Evolutionary conservation across 331 rosid genomes (phyloP), one percentile per base, ranked within the genome.

Genomic region (Quercus lobata): DNA sequence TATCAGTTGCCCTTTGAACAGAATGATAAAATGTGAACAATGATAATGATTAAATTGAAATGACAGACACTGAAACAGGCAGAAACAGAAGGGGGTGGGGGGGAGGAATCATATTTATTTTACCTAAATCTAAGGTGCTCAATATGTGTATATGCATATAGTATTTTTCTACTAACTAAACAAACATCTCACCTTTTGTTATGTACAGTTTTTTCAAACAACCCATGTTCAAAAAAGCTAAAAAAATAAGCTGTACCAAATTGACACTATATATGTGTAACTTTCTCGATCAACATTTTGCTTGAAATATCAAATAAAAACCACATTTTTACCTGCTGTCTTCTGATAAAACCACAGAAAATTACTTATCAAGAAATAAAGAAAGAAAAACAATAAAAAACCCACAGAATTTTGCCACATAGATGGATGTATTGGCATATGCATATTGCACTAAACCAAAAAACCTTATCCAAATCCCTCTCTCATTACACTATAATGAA

Each of bases 1-100:
- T 94, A 68, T 91, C 93, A 46, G 65, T 44, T 46, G 98, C 92
- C 81, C 97, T 91, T 84, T 17, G 70, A 25, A 82, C 53, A 79
- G 56, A 57, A 37, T 8, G 34, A 65, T 15, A 30, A 58, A 53
- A 12, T 44, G 17, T 35, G 58, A 27, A 41, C 57, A 8, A 34
- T 4, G 3, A 32, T 22, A 34, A 34, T 68, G 19, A 32, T 19
- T 19, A 34, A 19, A 62, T 4, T 32, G 72, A 19, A 34, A 41
- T 41, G 46, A 1, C 46, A 41, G 46, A 37, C 46, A 37, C 46
- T 7, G 46, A 37, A 66, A 46, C 16, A 34, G 24, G 2, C 6
- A 12, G 27, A 58, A 58, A 11, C 24, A 58, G 32, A 22, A n/a
- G 8, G 2, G 0, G 9, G 5, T 0, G 8, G 3, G 8, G 62